Conservation (phyloP, 139 green algal species). For the Chlorokybus atmophyticus region DNA sequence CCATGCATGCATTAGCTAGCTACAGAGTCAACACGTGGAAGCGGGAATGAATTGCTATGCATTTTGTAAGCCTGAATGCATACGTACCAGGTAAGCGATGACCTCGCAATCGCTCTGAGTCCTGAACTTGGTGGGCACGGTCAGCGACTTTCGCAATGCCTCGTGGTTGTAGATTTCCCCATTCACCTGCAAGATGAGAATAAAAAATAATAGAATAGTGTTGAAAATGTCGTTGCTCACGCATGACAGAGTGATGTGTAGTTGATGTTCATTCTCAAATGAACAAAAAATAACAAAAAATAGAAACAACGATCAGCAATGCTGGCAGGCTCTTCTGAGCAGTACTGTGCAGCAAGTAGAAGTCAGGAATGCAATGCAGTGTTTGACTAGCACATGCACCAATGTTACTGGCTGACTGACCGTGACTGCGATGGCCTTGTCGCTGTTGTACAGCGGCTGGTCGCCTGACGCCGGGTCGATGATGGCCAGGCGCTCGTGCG, state of each 20-base stretch:
- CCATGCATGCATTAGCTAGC: neutral
- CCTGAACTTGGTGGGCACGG: constrained; percentile 22
- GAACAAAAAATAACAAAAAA: too few species aligned
- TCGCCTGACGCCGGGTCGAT: constrained; percentile 42
- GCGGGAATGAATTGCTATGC: too few species aligned
- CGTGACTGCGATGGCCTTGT: constrained; percentile 22
- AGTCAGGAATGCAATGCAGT: neutral
- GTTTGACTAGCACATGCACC: neutral
- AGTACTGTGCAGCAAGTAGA: neutral
- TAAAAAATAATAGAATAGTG: too few species aligned
- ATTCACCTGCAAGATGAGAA: constrained; percentile 66
- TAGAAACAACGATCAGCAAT: too few species aligned
- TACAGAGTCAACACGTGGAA: neutral
- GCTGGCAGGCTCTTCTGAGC: too few species aligned
- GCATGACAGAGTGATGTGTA: too few species aligned
- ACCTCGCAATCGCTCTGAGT: constrained; percentile 46
- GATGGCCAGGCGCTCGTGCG: constrained; percentile 71
- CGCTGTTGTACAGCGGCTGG: constrained; percentile 55
- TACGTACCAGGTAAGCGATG: constrained; percentile 56
- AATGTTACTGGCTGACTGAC: constrained; percentile 10
- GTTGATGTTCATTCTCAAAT: too few species aligned
- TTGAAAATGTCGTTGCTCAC: too few species aligned
- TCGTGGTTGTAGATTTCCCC: constrained; percentile 79
- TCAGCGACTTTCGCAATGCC: constrained; percentile 36
- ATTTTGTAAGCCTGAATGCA: too few species aligned